Evolutionary conservation across 495 filamentous ascomycete genomes (phyloP), one percentile per base, ranked within the genome.

Genomic region (Rhypophila decipiens): DNA sequence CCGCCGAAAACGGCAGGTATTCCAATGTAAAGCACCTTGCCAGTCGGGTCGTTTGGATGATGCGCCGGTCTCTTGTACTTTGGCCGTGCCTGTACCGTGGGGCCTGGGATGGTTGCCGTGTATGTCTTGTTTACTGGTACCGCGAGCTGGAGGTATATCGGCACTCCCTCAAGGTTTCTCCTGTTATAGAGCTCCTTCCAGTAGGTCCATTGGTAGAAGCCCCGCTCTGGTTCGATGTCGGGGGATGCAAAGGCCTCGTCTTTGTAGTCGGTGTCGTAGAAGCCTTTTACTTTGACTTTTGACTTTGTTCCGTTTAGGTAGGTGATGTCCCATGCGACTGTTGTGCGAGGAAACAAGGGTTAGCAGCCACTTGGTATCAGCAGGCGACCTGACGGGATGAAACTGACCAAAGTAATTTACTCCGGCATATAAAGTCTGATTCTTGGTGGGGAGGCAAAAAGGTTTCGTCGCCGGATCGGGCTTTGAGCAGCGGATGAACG

Each of bases 301-400:
- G 58, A 56, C 50, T 69, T 68, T n/a, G 45, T 53, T n/a, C 35
- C 40, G 15, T 48, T 29, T 58, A 72, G 72, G 57, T 55, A 68
- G n/a, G 55, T 40, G 1, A 70, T 55, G 52, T 75, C 68, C 71
- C 71, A 73, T 15, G 64, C 69, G 21, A 73, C 71, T 74, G 34
- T 7, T 13, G 2, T n/a, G 19, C 19, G 23, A 11, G 21, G 20
- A 13, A n/a, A 22, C 38, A 46, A 42, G 40, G 41, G 11, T 13
- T 19, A 15, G 15, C 9, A 18, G 39, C 0, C 11, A 21, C 3
- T 21, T 3, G 18, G 9, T 39, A 29, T 31, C 18, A 24, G 19
- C 10, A 23, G 22, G 12, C 7, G 31, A 17, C 15, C 41, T 18
- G 34, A 11, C 36, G 2, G 13, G 20, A 17, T 18, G 29, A 21